These are phyloP conservation scores for Neoscytalidium dimidiatum DNA, from an alignment of 2,329 filamentous ascomycete species.

Conservation along the genomic window DNA sequence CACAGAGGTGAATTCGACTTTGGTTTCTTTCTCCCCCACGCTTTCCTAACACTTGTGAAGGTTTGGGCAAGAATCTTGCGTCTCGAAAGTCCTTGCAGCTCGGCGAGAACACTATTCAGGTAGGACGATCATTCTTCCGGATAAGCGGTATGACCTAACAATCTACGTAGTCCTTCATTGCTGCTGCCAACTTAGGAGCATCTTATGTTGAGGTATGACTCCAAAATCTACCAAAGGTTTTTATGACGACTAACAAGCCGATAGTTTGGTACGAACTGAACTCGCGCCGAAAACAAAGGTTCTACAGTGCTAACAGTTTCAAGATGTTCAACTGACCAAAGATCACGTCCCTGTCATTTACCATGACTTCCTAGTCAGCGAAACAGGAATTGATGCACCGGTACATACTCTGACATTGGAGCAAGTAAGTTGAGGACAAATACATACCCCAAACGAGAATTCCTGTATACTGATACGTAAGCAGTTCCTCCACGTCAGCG, in stretches of 20 bases:
- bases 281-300: background rate
- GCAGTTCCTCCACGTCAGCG: constrained; percentile 79
- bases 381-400: constrained; percentile 94
- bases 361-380: constrained; percentile 96
- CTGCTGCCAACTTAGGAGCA: constrained; percentile 87
- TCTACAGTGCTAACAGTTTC: constrained; percentile 10
- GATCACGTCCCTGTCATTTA: constrained; percentile 98
- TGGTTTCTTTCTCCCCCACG: constrained; percentile 7
- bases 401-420: constrained; percentile 94
- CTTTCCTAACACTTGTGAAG: constrained; percentile 52
- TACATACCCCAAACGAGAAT: too few species aligned
- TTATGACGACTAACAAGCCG: constrained; percentile 17
- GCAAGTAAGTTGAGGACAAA: constrained; percentile 50
- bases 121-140: constrained; percentile 22
- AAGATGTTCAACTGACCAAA: constrained; percentile 97
- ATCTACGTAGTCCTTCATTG: constrained; percentile 76
- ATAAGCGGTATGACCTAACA: constrained; percentile 21
- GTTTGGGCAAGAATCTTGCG: constrained; percentile 86
- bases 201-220: constrained; percentile 63
- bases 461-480: background rate
- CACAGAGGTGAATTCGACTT: constrained; percentile 52
- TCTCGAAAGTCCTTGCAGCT: constrained; percentile 86
- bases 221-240: background rate
- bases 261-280: constrained; percentile 28
- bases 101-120: constrained; percentile 88